phyloP scores from a whole-genome alignment of 352 stramenopile genomes.

The Globisporangium splendens region DNA sequence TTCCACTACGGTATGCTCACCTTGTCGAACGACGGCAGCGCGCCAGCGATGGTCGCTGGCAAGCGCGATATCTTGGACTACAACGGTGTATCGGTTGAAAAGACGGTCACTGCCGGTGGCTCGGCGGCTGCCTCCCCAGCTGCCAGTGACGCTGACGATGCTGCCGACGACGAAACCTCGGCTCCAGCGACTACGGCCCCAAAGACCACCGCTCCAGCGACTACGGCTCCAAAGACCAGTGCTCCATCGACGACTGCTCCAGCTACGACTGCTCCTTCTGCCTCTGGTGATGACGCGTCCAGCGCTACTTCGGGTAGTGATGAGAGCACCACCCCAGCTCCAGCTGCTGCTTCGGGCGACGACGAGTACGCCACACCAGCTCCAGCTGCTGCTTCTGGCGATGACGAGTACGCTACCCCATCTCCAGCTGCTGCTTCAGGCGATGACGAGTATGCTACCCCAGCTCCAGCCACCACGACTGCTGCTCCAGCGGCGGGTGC shows the following conservation, averaged over 20 bases:
- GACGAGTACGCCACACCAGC: background rate
- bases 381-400: background rate
- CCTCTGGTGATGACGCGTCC: too few relatives aligned
- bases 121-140: conserved; percentile 1
- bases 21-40: conserved; percentile 54
- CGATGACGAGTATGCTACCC: conserved; percentile 9
- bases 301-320: too few relatives aligned
- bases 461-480: conserved; percentile 3
- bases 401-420: background rate
- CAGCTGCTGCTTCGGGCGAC: background rate
- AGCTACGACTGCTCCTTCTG: too few relatives aligned
- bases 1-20: conserved; percentile 69
- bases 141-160: background rate
- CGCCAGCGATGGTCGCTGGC: conserved; percentile 36
- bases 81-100: conserved; percentile 61
- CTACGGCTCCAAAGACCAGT: background rate
- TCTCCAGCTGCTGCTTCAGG: background rate
- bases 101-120: conserved; percentile 11
- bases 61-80: conserved; percentile 59
- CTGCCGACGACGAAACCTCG: background rate
- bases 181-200: background rate
- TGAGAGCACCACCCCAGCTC: too few relatives aligned
- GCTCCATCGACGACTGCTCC: background rate
- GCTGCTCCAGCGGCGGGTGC: conserved; percentile 1
- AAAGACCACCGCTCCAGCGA: conserved; percentile 1